These are phyloP conservation scores for Umbelopsis sp. DNA, from an alignment of 192 early-diverging fungal genomes.

Conservation along the genomic window DNA sequence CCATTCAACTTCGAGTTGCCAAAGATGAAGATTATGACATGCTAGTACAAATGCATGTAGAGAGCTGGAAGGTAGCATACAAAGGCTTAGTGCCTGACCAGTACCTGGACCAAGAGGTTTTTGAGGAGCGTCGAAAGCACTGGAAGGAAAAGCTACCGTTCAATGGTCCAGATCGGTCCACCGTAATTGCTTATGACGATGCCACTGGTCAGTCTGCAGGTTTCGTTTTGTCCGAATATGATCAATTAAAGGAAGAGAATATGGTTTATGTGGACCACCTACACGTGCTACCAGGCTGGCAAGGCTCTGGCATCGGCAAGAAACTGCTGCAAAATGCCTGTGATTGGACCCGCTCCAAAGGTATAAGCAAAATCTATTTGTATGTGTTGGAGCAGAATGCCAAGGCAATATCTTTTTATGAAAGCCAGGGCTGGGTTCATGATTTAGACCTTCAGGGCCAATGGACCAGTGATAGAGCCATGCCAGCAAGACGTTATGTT, in stretches of 20 bases:
- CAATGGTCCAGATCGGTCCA: too few relatives aligned
- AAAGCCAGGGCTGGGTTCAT: not conserved
- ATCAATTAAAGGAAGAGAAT: not conserved
- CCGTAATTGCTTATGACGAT: too few relatives aligned
- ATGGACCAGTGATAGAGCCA: not conserved
- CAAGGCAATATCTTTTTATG: slow-evolving; percentile 1
- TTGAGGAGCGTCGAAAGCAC: not conserved
- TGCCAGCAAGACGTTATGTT: not conserved
- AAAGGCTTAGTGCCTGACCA: not conserved
- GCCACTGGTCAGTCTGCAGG: not conserved
- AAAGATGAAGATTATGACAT: not conserved
- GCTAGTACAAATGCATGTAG: not conserved
- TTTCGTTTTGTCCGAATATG: slow-evolving; percentile 4
- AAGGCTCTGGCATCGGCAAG: slow-evolving; percentile 6
- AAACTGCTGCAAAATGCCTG: too few relatives aligned
- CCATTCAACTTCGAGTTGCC: not conserved
- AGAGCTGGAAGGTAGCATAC: slow-evolving; percentile 1
- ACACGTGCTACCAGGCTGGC: not conserved
- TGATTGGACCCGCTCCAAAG: not conserved
- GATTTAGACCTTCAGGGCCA: not conserved
- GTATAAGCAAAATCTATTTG: not conserved
- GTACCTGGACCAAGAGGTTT: not conserved
- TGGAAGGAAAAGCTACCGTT: slow-evolving; percentile 7
- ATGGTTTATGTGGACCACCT: slow-evolving; percentile 18
- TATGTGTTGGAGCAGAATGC: slow-evolving; percentile 22